A percentile compares a stretch with the other conserved stretches of the same genome.
Evolutionary conservation across 768 basidiomycete genomes (phyloP).

Genomic region (Scleroderma citrinum): DNA sequence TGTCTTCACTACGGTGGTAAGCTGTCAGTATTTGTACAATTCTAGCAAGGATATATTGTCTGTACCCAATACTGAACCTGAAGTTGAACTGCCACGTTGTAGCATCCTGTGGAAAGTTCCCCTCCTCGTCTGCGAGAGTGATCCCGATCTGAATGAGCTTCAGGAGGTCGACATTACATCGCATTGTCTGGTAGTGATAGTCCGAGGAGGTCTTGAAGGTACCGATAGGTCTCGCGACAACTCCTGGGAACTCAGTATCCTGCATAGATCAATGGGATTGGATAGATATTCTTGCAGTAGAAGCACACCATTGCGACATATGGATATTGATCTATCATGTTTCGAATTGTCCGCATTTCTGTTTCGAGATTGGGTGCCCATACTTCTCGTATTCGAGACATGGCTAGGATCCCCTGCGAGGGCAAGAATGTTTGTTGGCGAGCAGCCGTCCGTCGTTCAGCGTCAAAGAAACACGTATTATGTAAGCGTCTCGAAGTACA

Average conservation of each 20-base stretch:
- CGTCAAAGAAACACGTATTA: constrained; percentile 14
- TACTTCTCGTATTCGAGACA: constrained; percentile 90
- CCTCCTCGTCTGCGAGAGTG: constrained; percentile 90
- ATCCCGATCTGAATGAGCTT: constrained; percentile 98
- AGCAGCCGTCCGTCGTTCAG: constrained; percentile 8
- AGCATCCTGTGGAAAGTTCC: constrained; percentile 82
- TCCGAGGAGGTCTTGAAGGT: constrained; percentile 95
- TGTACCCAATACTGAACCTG: constrained; percentile 78
- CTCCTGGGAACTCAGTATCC: constrained; percentile 99
- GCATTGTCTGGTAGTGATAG: constrained; percentile 99
- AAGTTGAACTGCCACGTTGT: constrained; percentile 99
- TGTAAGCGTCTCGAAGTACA: constrained; percentile 14
- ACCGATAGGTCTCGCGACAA: constrained; percentile 95
- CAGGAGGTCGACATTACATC: constrained; percentile 97
- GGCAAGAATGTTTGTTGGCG: constrained; percentile 1
- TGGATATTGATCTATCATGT: constrained; percentile 84
- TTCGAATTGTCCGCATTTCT: constrained; percentile 86
- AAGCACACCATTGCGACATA: constrained; percentile 87
- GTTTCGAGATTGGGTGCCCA: constrained; percentile 91
- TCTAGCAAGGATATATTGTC: neutral
- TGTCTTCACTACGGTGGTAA: constrained; percentile 68
- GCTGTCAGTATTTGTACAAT: neutral
- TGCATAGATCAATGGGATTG: constrained; percentile 27
- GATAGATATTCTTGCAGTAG: constrained; percentile 11
- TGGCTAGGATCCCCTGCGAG: constrained; percentile 20